Base-by-base conservation (phyloP, 257 asterid species). In the Vinca minor region DNA sequence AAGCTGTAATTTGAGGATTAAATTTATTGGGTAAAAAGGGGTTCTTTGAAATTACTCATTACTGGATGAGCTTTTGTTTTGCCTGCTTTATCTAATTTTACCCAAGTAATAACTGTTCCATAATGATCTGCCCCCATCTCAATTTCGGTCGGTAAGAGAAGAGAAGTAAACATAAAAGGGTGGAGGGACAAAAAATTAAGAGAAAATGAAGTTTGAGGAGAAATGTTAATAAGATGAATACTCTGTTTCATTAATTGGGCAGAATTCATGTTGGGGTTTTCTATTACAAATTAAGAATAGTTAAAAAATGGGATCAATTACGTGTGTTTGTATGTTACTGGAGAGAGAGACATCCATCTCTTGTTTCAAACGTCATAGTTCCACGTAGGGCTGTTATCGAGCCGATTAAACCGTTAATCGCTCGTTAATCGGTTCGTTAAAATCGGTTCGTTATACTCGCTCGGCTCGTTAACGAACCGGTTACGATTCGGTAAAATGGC, bases 11-110 rank as follows among this genome's bases (percentile, higher is more conserved):
- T n/a, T n/a, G n/a, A n/a, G n/a, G 73, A 52, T 47, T 69, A 73
- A 63, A 55, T 68, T 59, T 55, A 38, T 65, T n/a, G 35, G 45
- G 60, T 60, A 13, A 48, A 4, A n/a, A n/a, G n/a, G 50, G 64
- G 26, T 64, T 69, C 50, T 71, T 35, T 23, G 32, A 55, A 60
- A 10, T 45, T 36, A 56, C 7, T 34, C 38, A 34, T 34, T 34
- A 34, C 3, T 34, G n/a, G n/a, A n/a, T n/a, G n/a, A n/a, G n/a
- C n/a, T n/a, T n/a, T n/a, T n/a, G n/a, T n/a, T n/a, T n/a, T n/a
- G n/a, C n/a, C n/a, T n/a, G n/a, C n/a, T n/a, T n/a, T n/a, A n/a
- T n/a, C n/a, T n/a, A n/a, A n/a, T n/a, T n/a, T n/a, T n/a, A n/a
- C n/a, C n/a, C n/a, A n/a, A 8, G 10, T 21, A 23, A 25, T 63